phyloP scores from a whole-genome alignment of 805 yeast genomes.

The Hyphopichia homilentoma region DNA sequence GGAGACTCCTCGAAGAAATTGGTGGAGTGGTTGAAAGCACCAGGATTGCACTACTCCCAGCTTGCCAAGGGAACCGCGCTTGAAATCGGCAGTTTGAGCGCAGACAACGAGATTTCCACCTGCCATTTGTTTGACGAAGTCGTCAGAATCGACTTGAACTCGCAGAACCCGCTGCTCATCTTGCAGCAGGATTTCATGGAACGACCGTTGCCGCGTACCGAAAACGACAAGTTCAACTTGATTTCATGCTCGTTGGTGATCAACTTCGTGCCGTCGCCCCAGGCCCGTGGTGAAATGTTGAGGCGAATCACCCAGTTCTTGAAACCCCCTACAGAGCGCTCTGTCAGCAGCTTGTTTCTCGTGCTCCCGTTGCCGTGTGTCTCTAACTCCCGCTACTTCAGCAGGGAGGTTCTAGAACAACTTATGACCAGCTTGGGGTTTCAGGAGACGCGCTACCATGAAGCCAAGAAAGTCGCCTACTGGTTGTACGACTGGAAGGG shows the following conservation, averaged over 20 bases:
- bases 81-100: slow-evolving; percentile 81
- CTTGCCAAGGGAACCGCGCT: slow-evolving; percentile 39
- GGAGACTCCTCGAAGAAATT: slow-evolving; percentile 87
- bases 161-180: slow-evolving; percentile 73
- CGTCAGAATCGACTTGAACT: slow-evolving; percentile 71
- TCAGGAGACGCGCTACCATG: slow-evolving; percentile 39
- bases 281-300: slow-evolving; percentile 76
- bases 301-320: slow-evolving; percentile 55
- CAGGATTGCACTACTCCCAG: slow-evolving; percentile 5
- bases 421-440: slow-evolving; percentile 67
- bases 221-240: slow-evolving; percentile 51
- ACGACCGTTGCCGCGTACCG: slow-evolving; percentile 52
- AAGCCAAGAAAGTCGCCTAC: slow-evolving; percentile 70
- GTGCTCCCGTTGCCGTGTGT: slow-evolving; percentile 90
- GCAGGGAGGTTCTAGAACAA: slow-evolving; percentile 33
- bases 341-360: slow-evolving; percentile 52
- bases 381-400: slow-evolving; percentile 75
- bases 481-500: slow-evolving; percentile 58
- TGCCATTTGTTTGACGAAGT: slow-evolving; percentile 50
- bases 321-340: slow-evolving; percentile 20
- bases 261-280: slow-evolving; percentile 78
- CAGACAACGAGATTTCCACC: slow-evolving; percentile 63
- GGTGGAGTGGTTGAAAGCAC: slow-evolving; percentile 62
- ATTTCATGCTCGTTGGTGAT: slow-evolving; percentile 84
- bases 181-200: slow-evolving; percentile 81